A percentile compares a stretch with the other conserved stretches of the same genome.
These are phyloP conservation scores for Pyricularia sp. DNA, from an alignment of 2,329 filamentous ascomycete species.

Conservation along the genomic window DNA sequence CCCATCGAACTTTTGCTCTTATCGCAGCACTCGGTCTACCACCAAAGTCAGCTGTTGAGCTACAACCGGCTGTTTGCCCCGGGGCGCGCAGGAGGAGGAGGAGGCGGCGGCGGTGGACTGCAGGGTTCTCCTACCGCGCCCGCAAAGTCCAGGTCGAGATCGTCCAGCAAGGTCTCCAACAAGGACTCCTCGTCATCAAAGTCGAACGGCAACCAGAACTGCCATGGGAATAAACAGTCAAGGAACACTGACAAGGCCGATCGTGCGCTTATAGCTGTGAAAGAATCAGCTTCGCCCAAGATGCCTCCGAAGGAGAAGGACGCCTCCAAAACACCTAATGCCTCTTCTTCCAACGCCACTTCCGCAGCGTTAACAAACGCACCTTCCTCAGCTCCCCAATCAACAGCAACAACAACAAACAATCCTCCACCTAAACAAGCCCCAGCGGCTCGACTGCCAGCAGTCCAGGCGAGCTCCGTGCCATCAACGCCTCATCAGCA, in stretches of 20 bases:
- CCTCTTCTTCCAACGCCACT: conserved; percentile 7
- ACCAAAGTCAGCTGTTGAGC: conserved; percentile 53
- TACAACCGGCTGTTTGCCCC: conserved; percentile 58
- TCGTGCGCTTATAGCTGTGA: conserved; percentile 51
- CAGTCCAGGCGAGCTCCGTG: conserved; percentile 70
- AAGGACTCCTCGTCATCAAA: conserved; percentile 26
- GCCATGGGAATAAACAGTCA: conserved; percentile 56
- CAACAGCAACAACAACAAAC: neutral
- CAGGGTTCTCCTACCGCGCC: conserved; percentile 47
- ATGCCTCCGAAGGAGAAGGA: conserved; percentile 38
- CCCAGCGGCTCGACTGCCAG: conserved; percentile 18
- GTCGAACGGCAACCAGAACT: conserved; percentile 23
- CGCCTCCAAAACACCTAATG: conserved; percentile 9
- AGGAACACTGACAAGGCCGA: conserved; percentile 49
- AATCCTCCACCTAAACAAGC: conserved; percentile 6
- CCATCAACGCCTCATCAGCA: conserved; percentile 90
- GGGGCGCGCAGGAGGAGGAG: conserved; percentile 30
- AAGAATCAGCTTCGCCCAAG: conserved; percentile 37
- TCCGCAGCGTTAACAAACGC: conserved; percentile 5
- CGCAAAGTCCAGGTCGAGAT: conserved; percentile 45
- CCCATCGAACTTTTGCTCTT: conserved; percentile 46
- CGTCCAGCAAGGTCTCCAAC: conserved; percentile 50
- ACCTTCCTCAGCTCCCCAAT: neutral
- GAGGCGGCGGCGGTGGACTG: conserved; percentile 43
- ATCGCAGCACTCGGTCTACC: conserved; percentile 50